Evolutionary conservation across 768 basidiomycete genomes (phyloP), one percentile per base, ranked within the genome.

Genomic region (Infundibulicybe gibba): DNA sequence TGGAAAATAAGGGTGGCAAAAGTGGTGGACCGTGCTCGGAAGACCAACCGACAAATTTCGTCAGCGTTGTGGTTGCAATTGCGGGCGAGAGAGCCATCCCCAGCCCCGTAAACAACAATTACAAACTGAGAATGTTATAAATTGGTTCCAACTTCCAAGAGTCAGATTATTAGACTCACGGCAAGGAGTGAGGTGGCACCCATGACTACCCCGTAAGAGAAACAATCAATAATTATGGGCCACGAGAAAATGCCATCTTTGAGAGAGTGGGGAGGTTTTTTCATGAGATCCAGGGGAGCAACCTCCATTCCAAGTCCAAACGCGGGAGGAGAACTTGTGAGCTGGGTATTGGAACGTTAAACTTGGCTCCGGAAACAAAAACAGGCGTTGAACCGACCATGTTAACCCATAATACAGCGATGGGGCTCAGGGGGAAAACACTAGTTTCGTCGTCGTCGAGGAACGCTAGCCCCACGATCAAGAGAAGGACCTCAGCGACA

Each of bases 401-500:
- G 55, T 78, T 79, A 40, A 78, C 66, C 75, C 75, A 74, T 2
- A 77, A 65, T n/a, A 75, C 70, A 10, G 67, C 72, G 13, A 80
- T 66, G 6, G 79, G 79, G 31, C 74, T 75, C 12, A 83, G 61
- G 8, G 81, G 82, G 63, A 81, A 83, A 20, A 81, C 76, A 13
- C 76, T 75, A 30, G 64, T 57, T 0, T 66, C 66, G 40, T 69
- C 62, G 9, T 62, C 57, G 50, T 81, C 77, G 50, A 75, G 67
- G 66, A 83, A 83, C 10, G 73, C 75, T 14, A 83, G 68, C 6
- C 81, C 81, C 46, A 83, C 66, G 47, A 81, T 65, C 34, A 84
- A 58, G 5, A 79, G 66, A 5, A 79, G 54, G 6, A 78, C 77
- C 62, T 81, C 76, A 12, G 73, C 78, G 14, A 83, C 65, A 48